phyloP scores from a whole-genome alignment of 2,329 filamentous ascomycete genomes.

The Fusarium sp. region DNA sequence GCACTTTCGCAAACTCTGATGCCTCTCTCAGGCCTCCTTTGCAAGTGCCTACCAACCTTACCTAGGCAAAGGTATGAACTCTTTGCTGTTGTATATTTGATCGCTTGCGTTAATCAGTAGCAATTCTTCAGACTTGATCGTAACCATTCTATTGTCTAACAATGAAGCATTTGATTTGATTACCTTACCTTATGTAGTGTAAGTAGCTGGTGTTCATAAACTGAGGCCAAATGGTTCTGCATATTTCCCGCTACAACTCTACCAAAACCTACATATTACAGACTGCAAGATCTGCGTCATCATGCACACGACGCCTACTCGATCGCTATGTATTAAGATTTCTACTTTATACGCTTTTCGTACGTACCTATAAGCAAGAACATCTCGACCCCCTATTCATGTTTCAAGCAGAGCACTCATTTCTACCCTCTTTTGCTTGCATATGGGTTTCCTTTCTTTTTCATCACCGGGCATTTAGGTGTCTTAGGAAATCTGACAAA shows the following conservation, averaged over 20 bases:
- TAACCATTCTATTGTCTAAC: background rate
- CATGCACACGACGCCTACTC: background rate
- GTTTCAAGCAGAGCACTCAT: background rate
- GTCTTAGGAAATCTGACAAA: background rate
- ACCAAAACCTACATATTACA: background rate
- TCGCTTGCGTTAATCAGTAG: background rate
- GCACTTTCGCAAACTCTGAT: conserved; percentile 7
- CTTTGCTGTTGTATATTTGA: background rate
- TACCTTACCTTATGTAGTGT: background rate
- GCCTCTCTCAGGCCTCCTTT: background rate
- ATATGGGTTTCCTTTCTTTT: conserved; percentile 10
- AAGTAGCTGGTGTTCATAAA: background rate
- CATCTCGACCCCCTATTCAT: background rate
- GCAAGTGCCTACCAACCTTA: background rate
- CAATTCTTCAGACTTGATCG: background rate
- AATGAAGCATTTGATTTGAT: background rate
- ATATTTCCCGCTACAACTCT: background rate
- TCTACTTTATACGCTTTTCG: background rate
- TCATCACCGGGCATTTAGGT: background rate
- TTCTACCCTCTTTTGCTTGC: conserved; percentile 17
- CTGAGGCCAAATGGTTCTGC: background rate
- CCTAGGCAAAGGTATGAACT: background rate
- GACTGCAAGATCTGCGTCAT: conserved; percentile 13
- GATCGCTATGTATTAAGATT: background rate
- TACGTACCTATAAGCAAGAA: background rate